These are phyloP conservation scores for Phytopythium delawarense DNA, from an alignment of 352 stramenopile genomes.

Conservation along the genomic window DNA sequence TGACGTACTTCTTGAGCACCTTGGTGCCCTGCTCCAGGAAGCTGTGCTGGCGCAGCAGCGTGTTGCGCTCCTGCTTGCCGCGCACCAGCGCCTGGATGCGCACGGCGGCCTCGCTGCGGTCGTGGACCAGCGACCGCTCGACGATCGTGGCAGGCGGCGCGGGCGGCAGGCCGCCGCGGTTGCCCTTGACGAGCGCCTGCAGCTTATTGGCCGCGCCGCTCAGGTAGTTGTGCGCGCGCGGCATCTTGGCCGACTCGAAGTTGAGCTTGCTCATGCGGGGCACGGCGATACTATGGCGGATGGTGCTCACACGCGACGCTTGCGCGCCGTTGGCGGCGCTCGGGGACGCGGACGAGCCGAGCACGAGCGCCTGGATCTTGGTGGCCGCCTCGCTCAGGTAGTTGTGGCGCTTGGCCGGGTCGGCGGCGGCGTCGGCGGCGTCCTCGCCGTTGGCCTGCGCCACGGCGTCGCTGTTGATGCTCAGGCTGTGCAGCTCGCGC, in stretches of 20 bases:
- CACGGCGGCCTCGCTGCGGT: constrained; percentile 40
- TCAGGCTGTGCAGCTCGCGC: constrained; percentile 9
- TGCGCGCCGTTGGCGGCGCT: constrained; percentile 14
- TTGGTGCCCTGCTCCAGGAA: constrained; percentile 69
- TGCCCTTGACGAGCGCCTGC: constrained; percentile 32
- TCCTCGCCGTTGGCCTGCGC: constrained; percentile 4
- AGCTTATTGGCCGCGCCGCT: constrained; percentile 34
- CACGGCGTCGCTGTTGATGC: constrained; percentile 20
- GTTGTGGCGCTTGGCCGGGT: constrained; percentile 7
- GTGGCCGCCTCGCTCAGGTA: constrained; percentile 31
- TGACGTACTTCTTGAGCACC: constrained; percentile 81
- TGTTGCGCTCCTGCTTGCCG: constrained; percentile 45
- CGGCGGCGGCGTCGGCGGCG: neutral
- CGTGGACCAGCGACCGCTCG: neutral
- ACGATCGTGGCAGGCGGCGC: neutral
- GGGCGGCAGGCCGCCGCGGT: neutral
- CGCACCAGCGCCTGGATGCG: constrained; percentile 71
- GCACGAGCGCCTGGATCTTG: constrained; percentile 34
- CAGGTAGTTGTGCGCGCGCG: constrained; percentile 22
- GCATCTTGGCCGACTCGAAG: constrained; percentile 9
- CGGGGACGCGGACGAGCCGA: constrained; percentile 11
- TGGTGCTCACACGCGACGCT: constrained; percentile 4
- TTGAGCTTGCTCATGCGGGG: constrained; percentile 13
- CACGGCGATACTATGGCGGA: constrained; percentile 8
- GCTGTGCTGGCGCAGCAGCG: constrained; percentile 47